Percentiles rank a stretch among this genome's conserved stretches.
phyloP scores from a whole-genome alignment of 1,139 yeast genomes.

The Groenewaldozyma auringiensis region DNA sequence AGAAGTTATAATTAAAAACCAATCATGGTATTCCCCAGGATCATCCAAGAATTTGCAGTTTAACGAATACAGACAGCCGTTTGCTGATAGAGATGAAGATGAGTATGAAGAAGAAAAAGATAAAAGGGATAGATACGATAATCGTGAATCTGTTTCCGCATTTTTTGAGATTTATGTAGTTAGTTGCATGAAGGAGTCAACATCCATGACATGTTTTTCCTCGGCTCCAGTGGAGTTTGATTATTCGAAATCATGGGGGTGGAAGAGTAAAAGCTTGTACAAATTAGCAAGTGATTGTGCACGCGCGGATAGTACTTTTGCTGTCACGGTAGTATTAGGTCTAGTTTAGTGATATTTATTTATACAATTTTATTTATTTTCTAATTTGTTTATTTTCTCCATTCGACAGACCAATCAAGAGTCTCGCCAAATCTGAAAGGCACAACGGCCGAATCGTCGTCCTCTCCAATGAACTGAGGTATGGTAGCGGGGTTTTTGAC shows the following conservation, averaged over 20 bases:
- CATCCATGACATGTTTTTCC: slow-evolving; percentile 42
- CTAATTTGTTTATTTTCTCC: slow-evolving; percentile 36
- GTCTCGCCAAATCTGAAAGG: slow-evolving; percentile 87
- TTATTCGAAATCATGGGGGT: slow-evolving; percentile 50
- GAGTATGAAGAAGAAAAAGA: background rate
- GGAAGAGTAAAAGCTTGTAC: slow-evolving; percentile 45
- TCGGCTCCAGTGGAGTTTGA: slow-evolving; percentile 46
- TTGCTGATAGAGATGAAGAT: background rate
- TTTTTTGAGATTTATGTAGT: slow-evolving; percentile 48
- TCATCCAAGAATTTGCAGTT: too few relatives aligned
- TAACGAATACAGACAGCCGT: background rate
- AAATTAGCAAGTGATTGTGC: slow-evolving; percentile 35
- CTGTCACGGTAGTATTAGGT: slow-evolving; percentile 45
- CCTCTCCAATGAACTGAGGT: slow-evolving; percentile 47
- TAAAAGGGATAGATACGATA: slow-evolving; percentile 24
- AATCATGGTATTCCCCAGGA: background rate
- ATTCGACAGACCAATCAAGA: slow-evolving; percentile 67
- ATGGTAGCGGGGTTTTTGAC: slow-evolving; percentile 41
- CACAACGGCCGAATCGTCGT: slow-evolving; percentile 51
- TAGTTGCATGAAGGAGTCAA: slow-evolving; percentile 35
- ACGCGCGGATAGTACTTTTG: slow-evolving; percentile 35
- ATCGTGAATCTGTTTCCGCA: slow-evolving; percentile 39
- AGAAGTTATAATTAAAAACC: background rate
- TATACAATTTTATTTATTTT: background rate
- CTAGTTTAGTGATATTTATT: slow-evolving; percentile 26